Base-by-base conservation (phyloP, 2,329 filamentous ascomycete genomes). In the Neofusicoccum sp. region DNA sequence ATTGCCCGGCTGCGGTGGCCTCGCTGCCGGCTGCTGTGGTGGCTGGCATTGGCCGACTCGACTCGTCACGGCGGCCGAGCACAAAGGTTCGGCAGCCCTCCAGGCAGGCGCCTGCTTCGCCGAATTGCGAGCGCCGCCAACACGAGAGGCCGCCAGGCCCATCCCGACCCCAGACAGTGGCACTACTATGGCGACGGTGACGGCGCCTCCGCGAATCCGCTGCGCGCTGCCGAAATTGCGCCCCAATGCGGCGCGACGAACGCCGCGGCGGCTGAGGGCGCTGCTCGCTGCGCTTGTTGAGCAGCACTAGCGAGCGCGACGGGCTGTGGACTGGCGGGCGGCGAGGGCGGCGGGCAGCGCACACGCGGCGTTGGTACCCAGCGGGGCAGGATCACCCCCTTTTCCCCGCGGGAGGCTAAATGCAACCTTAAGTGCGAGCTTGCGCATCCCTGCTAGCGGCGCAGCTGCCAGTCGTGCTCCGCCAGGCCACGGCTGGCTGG, bases 361-460 rank as follows among this genome's bases (percentile, higher is more conserved):
- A 28, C 6, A 38, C 33, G 49, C 48, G 34, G 48, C 48, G 9
- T n/a, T 38, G 48, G 20, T 30, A 40, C 33, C 34, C 34, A 53
- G 33, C 41, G 14, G 14, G 34, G 45, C 44, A 59, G 34, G 24
- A 48, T 31, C 51, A 45, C 44, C 44, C 57, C 57, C 44, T 43
- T 59, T 49, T 30, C 45, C 57, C 57, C 24, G n/a, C 57, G 57
- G 34, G 57, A 60, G 57, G 57, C 57, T 51, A 51, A 40, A 41
- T 31, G 57, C 57, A 51, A 60, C 57, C 57, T 60, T 60, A 60
- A 51, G 24, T 33, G 16, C 33, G 34, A 30, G n/a, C 14, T 6
- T 9, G n/a, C 6, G 6, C 11, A 56, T 56, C 51, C 51, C 51
- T 56, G 51, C 51, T 56, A 56, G 51, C 51, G 8, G 4, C 45